Base-by-base conservation (phyloP, 768 basidiomycete species). In the Leccinum fibrillosum region DNA sequence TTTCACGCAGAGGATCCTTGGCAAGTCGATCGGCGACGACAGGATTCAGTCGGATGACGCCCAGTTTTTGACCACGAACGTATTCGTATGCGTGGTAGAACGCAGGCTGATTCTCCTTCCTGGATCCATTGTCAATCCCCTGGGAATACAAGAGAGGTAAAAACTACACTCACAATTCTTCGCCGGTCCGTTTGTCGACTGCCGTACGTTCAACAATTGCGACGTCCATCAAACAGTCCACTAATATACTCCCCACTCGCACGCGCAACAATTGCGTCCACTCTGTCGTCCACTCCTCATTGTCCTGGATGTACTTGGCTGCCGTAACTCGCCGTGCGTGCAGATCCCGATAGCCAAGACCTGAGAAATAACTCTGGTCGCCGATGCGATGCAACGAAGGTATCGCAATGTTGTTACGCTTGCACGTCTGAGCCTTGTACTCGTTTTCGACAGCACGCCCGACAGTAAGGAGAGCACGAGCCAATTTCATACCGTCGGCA, bases 51-150 rank as follows among this genome's bases (percentile, higher is more conserved):
- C 86, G 86, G 70, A 98, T 87, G 21, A 98, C 84, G 28, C 96
- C 96, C n/a, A 97, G 80, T 69, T 94, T 96, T 61, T 86, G 86
- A 1, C 96, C 94, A n/a, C 91, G 84, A n/a, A 88, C 70, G 69
- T 94, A 96, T 72, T 98, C 95, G 69, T 97, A 97, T 2, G 85
- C 81, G 67, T 97, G 94, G 54, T 85, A 86, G 75, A 98, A 94
- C 1, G 95, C 96, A 0, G 91, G 90, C 64, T 98, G 95, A 19
- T 77, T 76, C 71, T 97, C 94, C 30, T 81, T 75, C 39, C 89
- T 91, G 61, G 5, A 54, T 13, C 48, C 11, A 35, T 50, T 4
- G 53, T 65, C 26, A 66, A 56, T 32, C 21, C 9, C 30, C 32
- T 19, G 53, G 39, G 50, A n/a, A 47, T 8, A 55, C 49, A 58